A percentile compares a stretch with the other conserved stretches of the same genome.
These are phyloP conservation scores for Halenospora varia DNA, from an alignment of 495 filamentous ascomycete genomes.

Conservation along the genomic window DNA sequence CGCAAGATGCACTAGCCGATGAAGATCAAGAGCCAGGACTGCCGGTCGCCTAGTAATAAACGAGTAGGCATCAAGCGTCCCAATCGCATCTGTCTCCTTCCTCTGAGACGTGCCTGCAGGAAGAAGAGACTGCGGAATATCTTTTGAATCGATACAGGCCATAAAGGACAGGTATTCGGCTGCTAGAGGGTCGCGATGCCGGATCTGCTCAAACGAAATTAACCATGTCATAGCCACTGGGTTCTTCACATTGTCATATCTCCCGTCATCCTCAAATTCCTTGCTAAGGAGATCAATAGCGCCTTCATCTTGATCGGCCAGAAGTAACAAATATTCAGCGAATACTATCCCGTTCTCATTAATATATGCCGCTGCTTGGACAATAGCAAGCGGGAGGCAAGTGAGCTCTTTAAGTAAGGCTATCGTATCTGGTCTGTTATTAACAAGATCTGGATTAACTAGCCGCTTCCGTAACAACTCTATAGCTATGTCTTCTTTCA, in stretches of 20 bases:
- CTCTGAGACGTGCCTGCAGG: conserved; percentile 1
- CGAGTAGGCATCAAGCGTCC: too few species aligned
- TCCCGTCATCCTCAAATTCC: conserved; percentile 13
- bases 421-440: conserved; percentile 5
- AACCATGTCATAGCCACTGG: conserved; percentile 18
- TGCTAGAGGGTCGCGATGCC: conserved; percentile 27
- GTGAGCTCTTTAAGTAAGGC: conserved; percentile 35
- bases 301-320: conserved; percentile 19
- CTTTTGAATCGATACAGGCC: conserved; percentile 15
- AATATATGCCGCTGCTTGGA: too few species aligned
- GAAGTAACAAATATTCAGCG: conserved; percentile 7
- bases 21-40: conserved; percentile 28
- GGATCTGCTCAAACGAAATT: conserved; percentile 32
- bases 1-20: conserved; percentile 43
- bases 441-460: not conserved
- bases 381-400: conserved; percentile 43
- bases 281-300: conserved; percentile 24
- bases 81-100: conserved; percentile 28
- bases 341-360: conserved; percentile 28
- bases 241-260: conserved; percentile 11
- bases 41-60: conserved; percentile 28
- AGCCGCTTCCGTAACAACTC: conserved; percentile 6
- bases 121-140: conserved; percentile 19
- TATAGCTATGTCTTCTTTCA: conserved; percentile 29
- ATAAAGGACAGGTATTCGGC: conserved; percentile 22